phyloP scores from a whole-genome alignment of 352 stramenopile species.

The Phytophthora quininea region DNA sequence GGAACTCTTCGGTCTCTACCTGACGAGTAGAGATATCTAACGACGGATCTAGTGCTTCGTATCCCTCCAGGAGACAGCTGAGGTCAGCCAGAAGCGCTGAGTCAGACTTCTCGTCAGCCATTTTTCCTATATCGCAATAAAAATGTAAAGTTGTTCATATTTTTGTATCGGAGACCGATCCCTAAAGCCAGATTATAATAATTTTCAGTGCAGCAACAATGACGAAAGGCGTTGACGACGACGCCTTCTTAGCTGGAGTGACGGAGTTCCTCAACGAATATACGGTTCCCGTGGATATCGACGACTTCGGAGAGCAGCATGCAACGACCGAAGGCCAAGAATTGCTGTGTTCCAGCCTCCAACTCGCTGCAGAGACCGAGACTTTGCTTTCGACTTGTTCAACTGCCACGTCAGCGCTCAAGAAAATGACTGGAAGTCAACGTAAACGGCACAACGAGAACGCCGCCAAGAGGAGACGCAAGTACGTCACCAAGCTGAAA shows the following conservation, averaged over 20 bases:
- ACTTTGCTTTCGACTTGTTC: conserved; percentile 8
- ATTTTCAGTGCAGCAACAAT: no score
- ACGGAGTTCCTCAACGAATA: not conserved
- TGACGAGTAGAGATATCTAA: no score
- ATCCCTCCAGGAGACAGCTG: no score
- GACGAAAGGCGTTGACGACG: no score
- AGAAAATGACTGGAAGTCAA: not conserved
- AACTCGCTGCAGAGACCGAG: conserved; percentile 19
- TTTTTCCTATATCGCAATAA: no score
- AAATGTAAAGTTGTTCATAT: no score
- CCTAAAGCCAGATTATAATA: not conserved
- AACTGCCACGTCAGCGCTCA: not conserved
- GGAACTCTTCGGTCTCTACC: no score
- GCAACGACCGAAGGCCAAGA: not conserved
- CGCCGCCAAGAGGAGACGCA: conserved; percentile 17
- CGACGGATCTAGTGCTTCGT: no score
- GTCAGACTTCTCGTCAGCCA: no score
- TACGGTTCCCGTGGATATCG: not conserved
- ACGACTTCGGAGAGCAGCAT: not conserved
- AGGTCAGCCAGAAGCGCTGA: no score
- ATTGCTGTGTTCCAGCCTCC: conserved; percentile 13
- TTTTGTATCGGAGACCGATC: no score
- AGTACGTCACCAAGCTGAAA: conserved; percentile 20
- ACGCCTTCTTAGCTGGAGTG: not conserved
- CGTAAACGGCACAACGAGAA: conserved; percentile 10